These are phyloP conservation scores for Hapsidospora chrysogenum DNA, from an alignment of 495 filamentous ascomycete genomes.

Conservation along the genomic window DNA sequence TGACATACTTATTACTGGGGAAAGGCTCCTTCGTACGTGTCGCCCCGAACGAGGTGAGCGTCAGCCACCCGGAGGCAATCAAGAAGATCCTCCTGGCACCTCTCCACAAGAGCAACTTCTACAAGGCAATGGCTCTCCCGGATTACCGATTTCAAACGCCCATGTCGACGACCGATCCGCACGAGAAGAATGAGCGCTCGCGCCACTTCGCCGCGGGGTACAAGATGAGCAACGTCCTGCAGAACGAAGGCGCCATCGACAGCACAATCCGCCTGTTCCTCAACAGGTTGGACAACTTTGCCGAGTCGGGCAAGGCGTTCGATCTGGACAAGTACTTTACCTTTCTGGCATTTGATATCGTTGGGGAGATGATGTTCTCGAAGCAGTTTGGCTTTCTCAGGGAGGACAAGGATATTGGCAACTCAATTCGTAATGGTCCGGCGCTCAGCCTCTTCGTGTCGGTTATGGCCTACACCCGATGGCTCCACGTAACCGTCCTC, in stretches of 20 bases:
- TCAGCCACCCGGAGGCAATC: conserved; percentile 27
- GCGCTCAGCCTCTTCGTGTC: conserved; percentile 1
- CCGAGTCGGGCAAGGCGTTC: conserved; percentile 8
- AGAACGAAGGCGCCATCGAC: conserved; percentile 23
- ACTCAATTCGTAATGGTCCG: conserved; percentile 17
- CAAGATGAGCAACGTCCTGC: conserved; percentile 24
- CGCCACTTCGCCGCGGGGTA: conserved; percentile 23
- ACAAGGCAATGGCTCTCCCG: conserved; percentile 19
- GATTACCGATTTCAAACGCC: conserved; percentile 26
- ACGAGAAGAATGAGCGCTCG: conserved; percentile 17
- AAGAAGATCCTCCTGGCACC: conserved; percentile 11
- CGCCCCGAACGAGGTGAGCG: conserved; percentile 28
- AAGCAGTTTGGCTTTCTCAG: conserved; percentile 45
- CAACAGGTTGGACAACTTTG: conserved; percentile 15
- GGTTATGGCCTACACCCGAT: conserved; percentile 34
- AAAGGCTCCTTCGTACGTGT: conserved; percentile 30
- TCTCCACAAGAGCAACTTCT: conserved; percentile 13
- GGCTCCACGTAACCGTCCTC: conserved; percentile 35
- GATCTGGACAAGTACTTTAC: conserved; percentile 34
- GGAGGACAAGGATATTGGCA: conserved; percentile 38
- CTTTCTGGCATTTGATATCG: conserved; percentile 40
- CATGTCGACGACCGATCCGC: conserved; percentile 25
- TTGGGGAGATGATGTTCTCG: conserved; percentile 46
- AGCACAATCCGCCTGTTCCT: conserved; percentile 14
- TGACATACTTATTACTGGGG: too few relatives aligned